These are phyloP conservation scores for Aspergillus terreus DNA, from an alignment of 2,329 filamentous ascomycete species.

Conservation along the genomic window DNA sequence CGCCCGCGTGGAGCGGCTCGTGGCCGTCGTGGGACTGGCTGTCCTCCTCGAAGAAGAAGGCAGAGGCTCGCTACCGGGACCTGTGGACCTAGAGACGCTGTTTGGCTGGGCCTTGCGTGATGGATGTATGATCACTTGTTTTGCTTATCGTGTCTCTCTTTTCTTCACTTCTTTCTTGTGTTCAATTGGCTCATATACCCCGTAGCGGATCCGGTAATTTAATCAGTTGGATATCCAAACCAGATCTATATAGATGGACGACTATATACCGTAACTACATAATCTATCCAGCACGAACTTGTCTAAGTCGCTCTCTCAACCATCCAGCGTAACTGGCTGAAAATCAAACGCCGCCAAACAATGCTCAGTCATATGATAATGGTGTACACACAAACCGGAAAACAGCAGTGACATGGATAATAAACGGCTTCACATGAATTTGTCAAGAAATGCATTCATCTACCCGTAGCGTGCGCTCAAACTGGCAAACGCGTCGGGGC, in stretches of 20 bases:
- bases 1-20: neutral
- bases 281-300: too few species aligned
- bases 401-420: neutral
- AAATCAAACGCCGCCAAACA: neutral
- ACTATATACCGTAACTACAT: too few species aligned
- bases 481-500: slow-evolving; percentile 50
- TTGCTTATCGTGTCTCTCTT: too few species aligned
- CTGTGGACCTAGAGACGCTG: neutral
- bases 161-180: neutral
- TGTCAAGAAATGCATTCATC: too few species aligned
- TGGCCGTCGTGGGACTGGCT: neutral
- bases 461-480: slow-evolving; percentile 45
- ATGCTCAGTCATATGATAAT: neutral
- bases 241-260: neutral
- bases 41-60: neutral
- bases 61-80: neutral
- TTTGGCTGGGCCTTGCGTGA: too few species aligned
- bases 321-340: neutral
- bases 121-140: too few species aligned
- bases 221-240: neutral
- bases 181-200: neutral
- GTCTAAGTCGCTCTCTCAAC: too few species aligned
- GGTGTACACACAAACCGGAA: neutral
- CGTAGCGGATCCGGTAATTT: neutral
- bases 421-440: too few species aligned